phyloP scores from a whole-genome alignment of 176 grass and related monocot species.

The Alopecurus myosuroides region DNA sequence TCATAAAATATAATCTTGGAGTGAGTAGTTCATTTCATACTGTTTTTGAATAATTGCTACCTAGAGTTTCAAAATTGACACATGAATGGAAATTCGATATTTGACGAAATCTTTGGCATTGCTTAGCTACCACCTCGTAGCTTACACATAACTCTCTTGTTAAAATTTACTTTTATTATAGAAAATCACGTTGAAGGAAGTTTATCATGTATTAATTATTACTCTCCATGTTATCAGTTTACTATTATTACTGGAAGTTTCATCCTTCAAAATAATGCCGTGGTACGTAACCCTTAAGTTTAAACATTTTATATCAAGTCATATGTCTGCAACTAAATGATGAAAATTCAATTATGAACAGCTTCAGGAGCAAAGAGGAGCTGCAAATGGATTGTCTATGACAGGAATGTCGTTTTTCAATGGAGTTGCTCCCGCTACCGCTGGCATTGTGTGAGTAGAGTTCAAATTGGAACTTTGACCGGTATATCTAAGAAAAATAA shows the following conservation, averaged over 20 bases:
- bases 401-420: slow-evolving; percentile 61
- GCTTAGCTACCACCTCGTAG: too few species aligned
- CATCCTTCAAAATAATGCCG: slow-evolving; percentile 64
- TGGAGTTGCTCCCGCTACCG: slow-evolving; percentile 55
- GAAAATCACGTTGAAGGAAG: too few species aligned
- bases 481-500: too few species aligned
- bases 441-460: slow-evolving; percentile 49
- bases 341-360: slow-evolving; percentile 13
- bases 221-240: slow-evolving; percentile 7
- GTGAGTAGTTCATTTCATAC: slow-evolving; percentile 39
- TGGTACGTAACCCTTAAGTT: slow-evolving; percentile 29
- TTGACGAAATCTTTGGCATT: background rate
- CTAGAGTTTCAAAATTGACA: background rate
- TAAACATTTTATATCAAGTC: background rate
- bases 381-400: slow-evolving; percentile 63
- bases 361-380: slow-evolving; percentile 62
- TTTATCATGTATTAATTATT: background rate
- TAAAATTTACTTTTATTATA: background rate
- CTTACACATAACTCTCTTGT: background rate
- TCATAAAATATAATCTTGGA: slow-evolving; percentile 43
- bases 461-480: too few species aligned
- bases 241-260: slow-evolving; percentile 41
- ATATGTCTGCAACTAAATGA: background rate
- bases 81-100: background rate
- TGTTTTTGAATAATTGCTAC: background rate